A percentile compares a stretch with the other conserved stretches of the same genome.
These are phyloP conservation scores for Aspergillus taichungensis DNA, from an alignment of 495 filamentous ascomycete species.

Conservation along the genomic window DNA sequence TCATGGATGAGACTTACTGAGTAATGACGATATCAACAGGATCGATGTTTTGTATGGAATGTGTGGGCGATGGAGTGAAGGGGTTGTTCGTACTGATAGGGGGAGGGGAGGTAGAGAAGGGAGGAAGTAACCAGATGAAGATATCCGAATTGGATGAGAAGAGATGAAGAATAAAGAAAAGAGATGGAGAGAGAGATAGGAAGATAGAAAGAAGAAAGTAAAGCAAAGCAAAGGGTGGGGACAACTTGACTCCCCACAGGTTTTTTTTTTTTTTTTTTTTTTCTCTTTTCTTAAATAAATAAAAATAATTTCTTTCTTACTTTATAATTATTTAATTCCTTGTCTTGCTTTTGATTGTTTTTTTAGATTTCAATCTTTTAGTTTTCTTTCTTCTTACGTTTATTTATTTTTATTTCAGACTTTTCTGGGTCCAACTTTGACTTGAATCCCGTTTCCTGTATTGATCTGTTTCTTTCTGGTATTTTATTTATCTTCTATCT, in stretches of 20 bases:
- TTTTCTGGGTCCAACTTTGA: too few species aligned
- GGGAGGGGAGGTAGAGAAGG: background rate
- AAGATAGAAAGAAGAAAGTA: slow-evolving; percentile 4
- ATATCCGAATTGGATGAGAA: background rate
- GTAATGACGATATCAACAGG: slow-evolving; percentile 6
- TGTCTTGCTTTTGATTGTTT: background rate
- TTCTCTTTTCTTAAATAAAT: background rate
- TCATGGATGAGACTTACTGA: background rate
- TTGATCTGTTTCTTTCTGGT: too few species aligned
- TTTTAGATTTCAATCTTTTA: too few species aligned
- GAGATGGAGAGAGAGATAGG: background rate
- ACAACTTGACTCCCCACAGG: slow-evolving; percentile 6
- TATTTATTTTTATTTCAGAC: too few species aligned
- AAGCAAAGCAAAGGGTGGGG: slow-evolving; percentile 6
- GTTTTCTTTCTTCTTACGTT: too few species aligned
- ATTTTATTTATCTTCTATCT: too few species aligned
- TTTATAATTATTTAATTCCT: slow-evolving; percentile 3
- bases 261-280: background rate
- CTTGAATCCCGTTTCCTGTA: too few species aligned
- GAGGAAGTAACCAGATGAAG: background rate
- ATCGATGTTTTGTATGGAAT: slow-evolving; percentile 8
- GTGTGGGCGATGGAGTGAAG: slow-evolving; percentile 3
- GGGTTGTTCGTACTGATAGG: background rate
- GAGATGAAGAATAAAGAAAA: slow-evolving; percentile 5
- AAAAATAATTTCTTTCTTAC: background rate